Evolutionary conservation across 306 rosid genomes (phyloP), one percentile per base, ranked within the genome.

Genomic region (Begonia fuchsioides): DNA sequence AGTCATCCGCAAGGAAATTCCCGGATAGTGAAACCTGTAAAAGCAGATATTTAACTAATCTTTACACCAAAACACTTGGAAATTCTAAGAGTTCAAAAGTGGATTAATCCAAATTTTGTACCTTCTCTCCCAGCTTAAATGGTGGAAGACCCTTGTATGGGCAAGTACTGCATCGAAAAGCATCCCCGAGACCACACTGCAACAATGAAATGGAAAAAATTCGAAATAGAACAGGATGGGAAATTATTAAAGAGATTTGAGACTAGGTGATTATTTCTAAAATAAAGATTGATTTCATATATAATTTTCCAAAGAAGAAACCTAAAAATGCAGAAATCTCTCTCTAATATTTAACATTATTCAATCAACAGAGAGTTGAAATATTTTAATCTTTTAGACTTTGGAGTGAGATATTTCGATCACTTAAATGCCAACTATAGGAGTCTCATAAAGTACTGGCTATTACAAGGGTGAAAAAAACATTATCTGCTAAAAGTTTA

Each of bases 171-270:
- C 98, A 90, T 60, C 98, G 85, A 56, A 90, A 90, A 55, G 98
- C 98, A 67, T 90, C 98, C 32, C 98, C 95, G 11, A 90, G 72
- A 9, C 95, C 95, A 77, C 98, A 90, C 98, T 90, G 92, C 72
- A 75, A 50, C 47, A 57, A 4, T 64, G 38, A 65, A 13, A n/a
- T 10, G 20, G 16, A 3, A 19, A 39, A 66, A 47, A 10, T 13
- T n/a, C 8, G 43, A 12, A 10, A 38, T 10, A 15, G 40, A 13
- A 11, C 9, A 39, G 26, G 13, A 51, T 38, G 8, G 3, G 6
- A 57, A 20, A 6, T 20, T 20, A 20, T 20, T 20, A 20, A 20
- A 3, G 32, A 20, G 32, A 20, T 20, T 6, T 20, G 32, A 20
- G 5, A 20, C 32, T 20, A 13, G 15, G n/a, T n/a, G n/a, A n/a